phyloP scores from a whole-genome alignment of 148 eudicot genomes.

The Agrostemma githago region DNA sequence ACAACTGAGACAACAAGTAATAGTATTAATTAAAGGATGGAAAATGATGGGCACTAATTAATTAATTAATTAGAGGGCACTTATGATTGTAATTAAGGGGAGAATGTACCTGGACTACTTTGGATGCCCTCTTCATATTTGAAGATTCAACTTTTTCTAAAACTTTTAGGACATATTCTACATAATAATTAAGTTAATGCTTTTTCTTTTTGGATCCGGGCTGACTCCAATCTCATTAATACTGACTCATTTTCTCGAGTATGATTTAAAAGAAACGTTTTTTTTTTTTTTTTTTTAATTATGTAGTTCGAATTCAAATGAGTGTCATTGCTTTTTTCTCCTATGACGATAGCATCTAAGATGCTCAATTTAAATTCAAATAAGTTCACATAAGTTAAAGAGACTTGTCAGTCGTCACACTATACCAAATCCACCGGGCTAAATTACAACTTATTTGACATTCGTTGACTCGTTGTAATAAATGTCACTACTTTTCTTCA shows the following conservation, averaged over 20 bases:
- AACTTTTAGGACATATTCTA: neutral
- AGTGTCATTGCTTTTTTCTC: too few relatives aligned
- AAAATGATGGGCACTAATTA: neutral
- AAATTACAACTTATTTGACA: neutral
- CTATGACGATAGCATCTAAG: too few relatives aligned
- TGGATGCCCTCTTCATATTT: neutral
- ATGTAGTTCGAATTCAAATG: too few relatives aligned
- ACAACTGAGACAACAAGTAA: conserved; percentile 1
- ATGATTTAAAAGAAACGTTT: too few relatives aligned
- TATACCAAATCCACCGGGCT: neutral
- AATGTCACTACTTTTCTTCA: too few relatives aligned
- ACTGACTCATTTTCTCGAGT: neutral
- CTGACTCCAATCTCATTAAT: neutral
- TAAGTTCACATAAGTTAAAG: too few relatives aligned
- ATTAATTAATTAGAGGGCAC: neutral
- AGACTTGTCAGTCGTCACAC: too few relatives aligned
- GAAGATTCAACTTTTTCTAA: neutral
- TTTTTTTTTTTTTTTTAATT: too few relatives aligned
- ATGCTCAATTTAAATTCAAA: too few relatives aligned
- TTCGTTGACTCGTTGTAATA: neutral
- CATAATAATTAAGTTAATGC: neutral
- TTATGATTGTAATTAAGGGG: neutral
- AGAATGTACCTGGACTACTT: neutral
- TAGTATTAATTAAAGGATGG: neutral
- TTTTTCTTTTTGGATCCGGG: neutral